A percentile compares a stretch with the other conserved stretches of the same genome.
Evolutionary conservation across 2,329 filamentous ascomycete species (phyloP).

Genomic region (Emmonsia crescens): DNA sequence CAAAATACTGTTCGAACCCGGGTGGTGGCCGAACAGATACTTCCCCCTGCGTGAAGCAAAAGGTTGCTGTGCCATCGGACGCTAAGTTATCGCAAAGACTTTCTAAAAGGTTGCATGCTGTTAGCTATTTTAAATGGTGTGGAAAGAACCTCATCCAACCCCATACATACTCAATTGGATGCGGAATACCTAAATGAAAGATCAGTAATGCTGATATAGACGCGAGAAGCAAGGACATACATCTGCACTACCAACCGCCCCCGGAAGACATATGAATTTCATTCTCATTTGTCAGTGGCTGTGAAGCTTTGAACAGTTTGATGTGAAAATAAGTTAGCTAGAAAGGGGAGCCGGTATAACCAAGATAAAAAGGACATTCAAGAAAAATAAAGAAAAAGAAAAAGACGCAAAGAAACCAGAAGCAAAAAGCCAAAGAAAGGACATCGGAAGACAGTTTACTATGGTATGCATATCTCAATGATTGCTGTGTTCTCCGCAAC

Average conservation of each 20-base stretch:
- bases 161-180: background rate
- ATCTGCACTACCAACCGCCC: background rate
- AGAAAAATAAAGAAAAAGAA: no score
- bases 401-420: no score
- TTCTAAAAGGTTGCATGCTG: background rate
- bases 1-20: constrained; percentile 5
- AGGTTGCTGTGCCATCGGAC: background rate
- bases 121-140: background rate
- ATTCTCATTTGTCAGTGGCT: background rate
- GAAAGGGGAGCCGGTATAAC: no score
- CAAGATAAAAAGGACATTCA: no score
- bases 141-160: no score
- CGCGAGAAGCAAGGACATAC: background rate
- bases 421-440: no score
- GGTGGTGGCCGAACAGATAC: background rate
- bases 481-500: no score
- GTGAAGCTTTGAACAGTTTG: no score
- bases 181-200: background rate
- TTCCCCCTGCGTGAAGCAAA: background rate
- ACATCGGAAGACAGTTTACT: no score
- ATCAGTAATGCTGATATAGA: background rate
- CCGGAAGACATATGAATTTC: background rate
- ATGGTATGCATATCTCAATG: no score
- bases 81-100: background rate
- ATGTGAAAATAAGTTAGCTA: no score